Conservation (phyloP, 352 stramenopile species). For the Pythium phragmiticola region DNA sequence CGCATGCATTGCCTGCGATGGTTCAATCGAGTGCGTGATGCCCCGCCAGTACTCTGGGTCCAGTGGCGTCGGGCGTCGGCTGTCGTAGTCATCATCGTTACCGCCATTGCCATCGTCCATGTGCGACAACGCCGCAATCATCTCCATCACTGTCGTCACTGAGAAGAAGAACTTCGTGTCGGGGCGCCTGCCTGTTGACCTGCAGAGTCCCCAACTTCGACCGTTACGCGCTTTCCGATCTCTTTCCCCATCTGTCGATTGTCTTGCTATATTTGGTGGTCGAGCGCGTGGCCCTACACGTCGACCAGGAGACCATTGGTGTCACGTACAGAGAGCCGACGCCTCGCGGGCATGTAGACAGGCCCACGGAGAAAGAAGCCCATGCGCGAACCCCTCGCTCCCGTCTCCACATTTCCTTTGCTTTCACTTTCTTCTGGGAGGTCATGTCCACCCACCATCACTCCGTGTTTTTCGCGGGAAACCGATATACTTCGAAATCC, state of each 20-base stretch:
- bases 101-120: constrained; percentile 28
- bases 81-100: constrained; percentile 31
- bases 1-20: constrained; percentile 15
- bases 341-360: neutral
- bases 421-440: neutral
- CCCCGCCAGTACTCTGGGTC: constrained; percentile 75
- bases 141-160: no score
- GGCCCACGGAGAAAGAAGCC: neutral
- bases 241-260: neutral
- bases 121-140: no score
- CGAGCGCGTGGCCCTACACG: neutral
- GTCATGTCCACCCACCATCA: constrained; percentile 2
- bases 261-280: constrained; percentile 14
- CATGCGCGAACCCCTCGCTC: neutral
- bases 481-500: constrained; percentile 1
- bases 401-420: neutral
- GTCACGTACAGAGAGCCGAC: neutral
- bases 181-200: neutral
- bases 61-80: constrained; percentile 47
- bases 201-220: neutral
- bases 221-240: constrained; percentile 11
- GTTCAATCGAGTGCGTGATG: constrained; percentile 59
- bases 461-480: constrained; percentile 8
- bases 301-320: neutral
- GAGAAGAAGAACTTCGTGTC: no score